Evolutionary conservation across 2,329 filamentous ascomycete species (phyloP), one percentile per base, ranked within the genome.

Genomic region (Nigrospora oryzae): DNA sequence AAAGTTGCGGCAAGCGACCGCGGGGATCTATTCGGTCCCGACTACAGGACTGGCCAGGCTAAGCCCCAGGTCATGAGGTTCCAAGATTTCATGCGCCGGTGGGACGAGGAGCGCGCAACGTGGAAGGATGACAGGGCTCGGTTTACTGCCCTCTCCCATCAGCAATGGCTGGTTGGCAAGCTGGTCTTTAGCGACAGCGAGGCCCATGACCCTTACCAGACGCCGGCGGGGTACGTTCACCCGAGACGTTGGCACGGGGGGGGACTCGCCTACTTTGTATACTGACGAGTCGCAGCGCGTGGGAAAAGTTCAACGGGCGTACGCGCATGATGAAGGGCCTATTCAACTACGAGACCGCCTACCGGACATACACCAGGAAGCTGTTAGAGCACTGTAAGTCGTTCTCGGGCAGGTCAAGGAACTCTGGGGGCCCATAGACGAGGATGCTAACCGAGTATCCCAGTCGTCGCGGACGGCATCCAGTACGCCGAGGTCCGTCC

Each of bases 251-350:
- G 8, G 8, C 23, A 10, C 19, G 23, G 23, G 23, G 4, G 2
- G 23, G 10, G 7, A 23, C 11, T 11, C 14, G 35, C 5, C n/a
- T 37, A 4, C 10, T 17, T 46, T 12, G 15, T n/a, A 14, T 17
- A 35, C 51, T 55, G 32, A 54, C 49, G 38, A 47, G 46, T 2
- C 49, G 40, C 43, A 75, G 74, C 7, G 70, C 73, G 7, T 81
- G 77, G 77, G 66, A 71, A 46, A 74, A 73, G 53, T 89, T 89
- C 56, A 78, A 79, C 47, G 69, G 71, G 47, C 70, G 74, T 11
- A 81, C 77, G 8, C 70, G 75, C 44, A 77, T 76, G 57, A 79
- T 81, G 66, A 81, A 81, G 55, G 77, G 77, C 0, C 55, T 81
- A 1, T 65, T 81, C 44, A 77, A 76, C 49, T 81, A 81, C 48